phyloP scores from a whole-genome alignment of 768 basidiomycete species.

The Mycena vitilis region DNA sequence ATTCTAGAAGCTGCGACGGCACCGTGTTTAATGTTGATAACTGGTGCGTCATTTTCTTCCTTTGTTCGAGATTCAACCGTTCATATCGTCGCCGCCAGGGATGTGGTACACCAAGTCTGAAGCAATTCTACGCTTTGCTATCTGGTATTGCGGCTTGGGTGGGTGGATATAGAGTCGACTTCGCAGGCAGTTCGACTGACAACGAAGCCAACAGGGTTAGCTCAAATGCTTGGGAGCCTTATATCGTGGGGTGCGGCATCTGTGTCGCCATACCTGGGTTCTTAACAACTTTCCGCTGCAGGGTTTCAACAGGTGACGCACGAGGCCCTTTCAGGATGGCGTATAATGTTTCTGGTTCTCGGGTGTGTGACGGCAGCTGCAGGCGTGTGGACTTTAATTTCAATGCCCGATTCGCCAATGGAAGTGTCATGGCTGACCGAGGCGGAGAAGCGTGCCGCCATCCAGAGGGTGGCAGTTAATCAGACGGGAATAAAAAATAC shows the following conservation, averaged over 20 bases:
- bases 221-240: constrained; percentile 34
- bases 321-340: constrained; percentile 35
- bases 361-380: constrained; percentile 27
- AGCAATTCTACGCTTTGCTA: constrained; percentile 32
- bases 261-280: background rate
- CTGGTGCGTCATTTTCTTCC: constrained; percentile 11
- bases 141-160: constrained; percentile 37
- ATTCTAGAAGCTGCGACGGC: constrained; percentile 35
- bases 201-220: constrained; percentile 20
- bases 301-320: constrained; percentile 34
- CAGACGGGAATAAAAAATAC: constrained; percentile 41
- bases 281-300: background rate
- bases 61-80: background rate
- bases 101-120: constrained; percentile 38
- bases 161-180: background rate
- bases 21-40: constrained; percentile 36
- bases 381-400: constrained; percentile 27
- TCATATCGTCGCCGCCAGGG: constrained; percentile 1
- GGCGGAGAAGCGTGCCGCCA: constrained; percentile 33
- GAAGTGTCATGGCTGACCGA: constrained; percentile 34
- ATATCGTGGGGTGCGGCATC: constrained; percentile 28
- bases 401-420: constrained; percentile 36
- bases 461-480: constrained; percentile 35
- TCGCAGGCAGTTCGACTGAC: background rate
- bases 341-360: constrained; percentile 35